Evolutionary conservation across 495 filamentous ascomycete species (phyloP).

Genomic region (Aspergillus sclerotiicarbonarius): DNA sequence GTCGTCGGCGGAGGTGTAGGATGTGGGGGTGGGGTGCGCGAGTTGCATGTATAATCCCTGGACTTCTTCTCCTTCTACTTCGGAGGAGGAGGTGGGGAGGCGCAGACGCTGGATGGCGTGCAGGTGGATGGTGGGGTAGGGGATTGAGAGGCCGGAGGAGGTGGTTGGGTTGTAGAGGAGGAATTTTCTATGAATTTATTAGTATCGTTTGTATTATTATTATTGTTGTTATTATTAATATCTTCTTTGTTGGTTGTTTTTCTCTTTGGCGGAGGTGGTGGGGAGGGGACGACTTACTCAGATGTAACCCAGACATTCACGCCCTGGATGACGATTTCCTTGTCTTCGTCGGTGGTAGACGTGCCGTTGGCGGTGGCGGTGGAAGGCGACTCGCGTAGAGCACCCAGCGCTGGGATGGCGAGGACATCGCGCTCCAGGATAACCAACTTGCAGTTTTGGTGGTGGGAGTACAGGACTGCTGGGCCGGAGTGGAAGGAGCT

Average conservation of each 20-base stretch:
- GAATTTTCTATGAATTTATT: slow-evolving; percentile 76
- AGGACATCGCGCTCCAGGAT: slow-evolving; percentile 45
- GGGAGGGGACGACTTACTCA: slow-evolving; percentile 51
- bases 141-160: slow-evolving; percentile 68
- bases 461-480: slow-evolving; percentile 77
- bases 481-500: slow-evolving; percentile 75
- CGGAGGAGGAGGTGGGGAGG: slow-evolving; percentile 31
- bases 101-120: slow-evolving; percentile 76
- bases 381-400: slow-evolving; percentile 21
- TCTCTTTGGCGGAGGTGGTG: background rate
- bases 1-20: slow-evolving; percentile 51
- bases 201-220: no score
- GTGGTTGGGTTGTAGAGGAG: slow-evolving; percentile 64
- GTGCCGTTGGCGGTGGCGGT: slow-evolving; percentile 12
- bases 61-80: slow-evolving; percentile 34
- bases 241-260: background rate
- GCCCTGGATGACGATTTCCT: slow-evolving; percentile 41
- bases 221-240: slow-evolving; percentile 2
- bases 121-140: slow-evolving; percentile 83
- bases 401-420: slow-evolving; percentile 27
- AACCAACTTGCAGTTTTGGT: slow-evolving; percentile 57
- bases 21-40: slow-evolving; percentile 51
- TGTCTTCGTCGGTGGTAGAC: slow-evolving; percentile 29
- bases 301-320: slow-evolving; percentile 79
- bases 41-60: slow-evolving; percentile 80